phyloP scores from a whole-genome alignment of 164 flowering plant species.

The Piper longum region DNA sequence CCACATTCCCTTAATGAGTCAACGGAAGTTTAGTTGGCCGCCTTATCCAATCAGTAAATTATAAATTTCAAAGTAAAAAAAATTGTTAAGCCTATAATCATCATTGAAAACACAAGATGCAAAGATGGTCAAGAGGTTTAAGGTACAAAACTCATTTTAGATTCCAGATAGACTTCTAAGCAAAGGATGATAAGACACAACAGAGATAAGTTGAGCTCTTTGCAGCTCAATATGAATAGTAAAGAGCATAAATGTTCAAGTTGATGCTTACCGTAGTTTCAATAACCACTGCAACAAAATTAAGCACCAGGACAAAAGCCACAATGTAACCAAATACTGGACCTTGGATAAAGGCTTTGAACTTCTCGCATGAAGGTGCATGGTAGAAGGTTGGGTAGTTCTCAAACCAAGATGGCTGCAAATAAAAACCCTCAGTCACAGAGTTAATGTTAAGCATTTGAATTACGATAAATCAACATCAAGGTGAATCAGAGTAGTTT shows the following conservation, averaged over 20 bases:
- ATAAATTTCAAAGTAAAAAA: too few relatives aligned
- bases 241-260: neutral
- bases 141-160: too few relatives aligned
- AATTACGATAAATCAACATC: neutral
- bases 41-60: too few relatives aligned
- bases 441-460: neutral
- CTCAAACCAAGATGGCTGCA: conserved; percentile 80
- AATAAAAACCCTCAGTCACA: neutral
- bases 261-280: conserved; percentile 75
- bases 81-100: too few relatives aligned
- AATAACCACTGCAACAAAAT: conserved; percentile 63
- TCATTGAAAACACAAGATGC: too few relatives aligned
- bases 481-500: neutral
- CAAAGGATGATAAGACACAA: too few relatives aligned
- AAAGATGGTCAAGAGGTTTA: too few relatives aligned
- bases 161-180: too few relatives aligned
- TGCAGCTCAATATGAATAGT: neutral
- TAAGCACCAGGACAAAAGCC: conserved; percentile 53
- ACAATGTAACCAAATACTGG: conserved; percentile 58
- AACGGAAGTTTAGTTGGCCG: too few relatives aligned
- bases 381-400: conserved; percentile 40
- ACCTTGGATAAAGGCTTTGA: conserved; percentile 67
- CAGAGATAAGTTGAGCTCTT: too few relatives aligned
- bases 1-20: too few relatives aligned
- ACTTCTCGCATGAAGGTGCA: conserved; percentile 40